A percentile compares a stretch with the other conserved stretches of the same genome.
phyloP scores from a whole-genome alignment of 1,139 yeast species.

The Scheffersomyces quercinus region DNA sequence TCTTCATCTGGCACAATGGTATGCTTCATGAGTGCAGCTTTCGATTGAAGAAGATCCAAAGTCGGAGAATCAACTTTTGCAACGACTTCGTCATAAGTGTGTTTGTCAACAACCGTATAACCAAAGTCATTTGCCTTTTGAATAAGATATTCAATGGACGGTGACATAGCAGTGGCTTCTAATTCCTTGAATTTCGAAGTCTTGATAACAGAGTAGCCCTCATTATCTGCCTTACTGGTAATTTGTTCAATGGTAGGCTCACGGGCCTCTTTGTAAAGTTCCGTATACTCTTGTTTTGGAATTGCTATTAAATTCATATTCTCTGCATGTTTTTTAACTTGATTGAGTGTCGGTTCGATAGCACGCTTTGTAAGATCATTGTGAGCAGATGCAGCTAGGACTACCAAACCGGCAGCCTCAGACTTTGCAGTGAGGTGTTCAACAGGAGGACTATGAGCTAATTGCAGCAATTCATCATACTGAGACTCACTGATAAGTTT shows the following conservation, averaged over 20 bases:
- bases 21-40: conserved; percentile 16
- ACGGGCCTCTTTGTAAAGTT: conserved; percentile 33
- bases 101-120: background rate
- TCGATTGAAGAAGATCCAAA: conserved; percentile 20
- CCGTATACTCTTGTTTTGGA: conserved; percentile 35
- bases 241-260: conserved; percentile 22
- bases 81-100: background rate
- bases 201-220: conserved; percentile 13
- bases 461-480: conserved; percentile 1
- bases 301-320: conserved; percentile 36
- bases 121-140: conserved; percentile 2
- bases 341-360: conserved; percentile 31
- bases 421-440: conserved; percentile 21
- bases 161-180: conserved; percentile 3
- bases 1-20: conserved; percentile 18
- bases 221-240: conserved; percentile 12
- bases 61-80: conserved; percentile 17
- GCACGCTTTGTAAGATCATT: conserved; percentile 25
- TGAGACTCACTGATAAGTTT: conserved; percentile 4
- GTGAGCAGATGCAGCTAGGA: conserved; percentile 8
- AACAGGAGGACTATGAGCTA: conserved; percentile 19
- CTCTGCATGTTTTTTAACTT: conserved; percentile 38
- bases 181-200: conserved; percentile 15
- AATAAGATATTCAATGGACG: conserved; percentile 2
- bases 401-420: conserved; percentile 3